phyloP scores from a whole-genome alignment of 139 green algal genomes.

The Choricystis sp. region DNA sequence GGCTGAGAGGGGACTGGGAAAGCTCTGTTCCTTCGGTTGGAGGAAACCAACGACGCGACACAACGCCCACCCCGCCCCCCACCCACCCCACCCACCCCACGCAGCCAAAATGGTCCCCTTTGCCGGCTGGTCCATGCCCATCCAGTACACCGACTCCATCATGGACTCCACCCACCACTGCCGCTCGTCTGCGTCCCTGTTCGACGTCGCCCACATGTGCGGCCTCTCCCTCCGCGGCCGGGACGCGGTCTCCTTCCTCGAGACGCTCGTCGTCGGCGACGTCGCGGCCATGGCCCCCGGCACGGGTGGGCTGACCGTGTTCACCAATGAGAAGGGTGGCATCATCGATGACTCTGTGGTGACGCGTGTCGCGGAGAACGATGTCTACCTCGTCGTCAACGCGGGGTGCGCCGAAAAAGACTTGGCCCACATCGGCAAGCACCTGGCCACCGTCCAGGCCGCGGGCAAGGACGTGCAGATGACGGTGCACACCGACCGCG shows the following conservation, averaged over 20 bases:
- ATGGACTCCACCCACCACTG: constrained; percentile 87
- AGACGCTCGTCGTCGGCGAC: constrained; percentile 83
- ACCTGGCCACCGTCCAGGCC: constrained; percentile 48
- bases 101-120: constrained; percentile 95
- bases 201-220: constrained; percentile 98
- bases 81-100: background rate
- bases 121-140: constrained; percentile 93
- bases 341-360: constrained; percentile 92
- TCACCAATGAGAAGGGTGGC: constrained; percentile 94
- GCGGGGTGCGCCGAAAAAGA: constrained; percentile 94
- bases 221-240: constrained; percentile 83
- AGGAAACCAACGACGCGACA: background rate
- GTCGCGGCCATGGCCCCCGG: constrained; percentile 60
- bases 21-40: background rate
- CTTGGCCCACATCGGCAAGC: constrained; percentile 70
- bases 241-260: constrained; percentile 81
- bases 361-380: constrained; percentile 29
- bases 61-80: background rate
- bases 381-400: constrained; percentile 97
- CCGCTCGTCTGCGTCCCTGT: constrained; percentile 67
- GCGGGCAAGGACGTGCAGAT: constrained; percentile 35
- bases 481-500: constrained; percentile 71
- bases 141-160: constrained; percentile 97
- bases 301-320: constrained; percentile 68
- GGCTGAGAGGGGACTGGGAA: background rate